Base-by-base conservation (phyloP, 2,329 filamentous ascomycete genomes). In the Beauveria rudraprayagi region DNA sequence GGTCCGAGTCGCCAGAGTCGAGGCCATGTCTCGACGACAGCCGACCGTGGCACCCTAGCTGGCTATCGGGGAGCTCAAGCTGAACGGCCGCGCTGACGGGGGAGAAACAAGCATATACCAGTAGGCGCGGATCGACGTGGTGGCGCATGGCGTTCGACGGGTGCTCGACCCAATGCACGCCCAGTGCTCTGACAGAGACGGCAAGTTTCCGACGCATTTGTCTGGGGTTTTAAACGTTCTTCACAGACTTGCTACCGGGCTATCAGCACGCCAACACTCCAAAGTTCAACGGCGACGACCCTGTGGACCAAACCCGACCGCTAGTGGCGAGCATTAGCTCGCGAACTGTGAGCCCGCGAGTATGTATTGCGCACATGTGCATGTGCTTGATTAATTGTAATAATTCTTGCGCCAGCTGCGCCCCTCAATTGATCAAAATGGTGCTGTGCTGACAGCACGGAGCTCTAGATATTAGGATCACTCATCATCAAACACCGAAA, bases 11-110 rank as follows among this genome's bases (percentile, higher is more conserved):
- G 47, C 47, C 47, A 44, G 56, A 44, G 56, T 59, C 56, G 37
- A 59, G 56, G 37, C 48, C 46, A 28, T 60, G 57, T 60, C 57
- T 60, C 41, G n/a, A 60, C 57, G 57, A 60, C 57, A 60, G 57
- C 57, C 57, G 57, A 30, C 41, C 2, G 43, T 54, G 57, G 57
- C 50, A 60, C 57, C 40, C 57, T 54, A 60, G 57, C 50, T 60
- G 57, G 57, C 40, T 60, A 48, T 60, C 57, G 57, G 57, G 40
- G 53, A 26, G 48, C 57, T 54, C n/a, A 40, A 26, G 48, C 57
- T 54, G 43, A 47, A 53, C 24, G 11, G 58, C 58, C 34, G 43
- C 51, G 50, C 50, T 60, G 56, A 59, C 24, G 24, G 34, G 19
- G 37, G 24, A 52, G 57, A 60, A 50, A 46, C 48, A 53, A 60